Evolutionary conservation across 768 basidiomycete genomes (phyloP).

Genomic region (Rhodocollybia butyracea): DNA sequence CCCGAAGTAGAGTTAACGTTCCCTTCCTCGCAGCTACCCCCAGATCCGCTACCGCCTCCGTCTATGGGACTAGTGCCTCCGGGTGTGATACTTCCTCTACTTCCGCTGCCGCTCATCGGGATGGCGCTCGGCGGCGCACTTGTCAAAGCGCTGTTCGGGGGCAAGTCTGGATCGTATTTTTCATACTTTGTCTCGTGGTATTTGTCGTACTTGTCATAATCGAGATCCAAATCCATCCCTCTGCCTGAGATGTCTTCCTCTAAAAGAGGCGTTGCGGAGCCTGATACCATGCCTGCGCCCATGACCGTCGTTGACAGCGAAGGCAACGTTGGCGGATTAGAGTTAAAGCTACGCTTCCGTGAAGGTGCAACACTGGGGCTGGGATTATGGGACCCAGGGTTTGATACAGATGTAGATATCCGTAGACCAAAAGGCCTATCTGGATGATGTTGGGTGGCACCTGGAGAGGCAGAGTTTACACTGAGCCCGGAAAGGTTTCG

Average conservation of each 20-base stretch:
- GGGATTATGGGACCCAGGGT: not conserved
- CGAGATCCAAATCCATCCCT: conserved; percentile 1
- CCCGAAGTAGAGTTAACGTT: not conserved
- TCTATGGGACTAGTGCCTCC: conserved; percentile 10
- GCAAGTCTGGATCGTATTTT: conserved; percentile 4
- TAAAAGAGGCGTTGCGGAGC: conserved; percentile 1
- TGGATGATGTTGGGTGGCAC: conserved; percentile 3
- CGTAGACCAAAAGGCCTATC: conserved; percentile 4
- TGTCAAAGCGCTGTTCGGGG: not conserved
- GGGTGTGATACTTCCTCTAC: conserved; percentile 4
- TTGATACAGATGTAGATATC: conserved; percentile 5
- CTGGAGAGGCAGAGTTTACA: conserved; percentile 1
- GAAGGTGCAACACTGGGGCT: conserved; percentile 1
- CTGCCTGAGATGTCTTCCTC: conserved; percentile 6
- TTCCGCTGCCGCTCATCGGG: not conserved
- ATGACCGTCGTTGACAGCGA: conserved; percentile 1
- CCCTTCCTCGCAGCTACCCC: conserved; percentile 4
- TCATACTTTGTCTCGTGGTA: conserved; percentile 3
- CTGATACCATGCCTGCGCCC: not conserved
- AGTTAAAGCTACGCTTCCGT: conserved; percentile 4
- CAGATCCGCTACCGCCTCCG: conserved; percentile 4
- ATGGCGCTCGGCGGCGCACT: not conserved
- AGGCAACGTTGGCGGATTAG: conserved; percentile 7
- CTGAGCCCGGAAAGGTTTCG: conserved; percentile 6
- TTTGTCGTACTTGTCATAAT: conserved; percentile 3